These are phyloP conservation scores for Prinsepia uniflora DNA, from an alignment of 306 rosid genomes.

Conservation along the genomic window DNA sequence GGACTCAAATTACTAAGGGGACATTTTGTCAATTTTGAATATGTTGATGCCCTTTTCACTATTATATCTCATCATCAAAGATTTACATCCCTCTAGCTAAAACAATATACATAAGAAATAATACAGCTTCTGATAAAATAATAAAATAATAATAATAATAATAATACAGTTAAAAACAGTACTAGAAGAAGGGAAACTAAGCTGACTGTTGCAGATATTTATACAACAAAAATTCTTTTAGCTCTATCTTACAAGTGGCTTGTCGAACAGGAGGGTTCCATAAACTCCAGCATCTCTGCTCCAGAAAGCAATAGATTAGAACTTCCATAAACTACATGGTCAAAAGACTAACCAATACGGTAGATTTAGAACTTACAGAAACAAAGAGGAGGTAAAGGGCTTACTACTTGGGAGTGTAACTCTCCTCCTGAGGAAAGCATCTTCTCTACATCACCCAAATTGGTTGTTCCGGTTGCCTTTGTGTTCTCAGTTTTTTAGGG, in stretches of 20 bases:
- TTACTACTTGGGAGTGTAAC: slow-evolving; percentile 16
- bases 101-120: slow-evolving; percentile 20
- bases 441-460: slow-evolving; percentile 21
- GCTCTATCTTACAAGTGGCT: slow-evolving; percentile 20
- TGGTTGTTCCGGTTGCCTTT: slow-evolving; percentile 10
- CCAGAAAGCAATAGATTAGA: slow-evolving; percentile 21
- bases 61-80: slow-evolving; percentile 12
- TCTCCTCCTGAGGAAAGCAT: background rate
- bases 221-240: slow-evolving; percentile 25
- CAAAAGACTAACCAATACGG: slow-evolving; percentile 9
- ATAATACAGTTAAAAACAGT: background rate
- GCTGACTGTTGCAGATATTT: slow-evolving; percentile 16
- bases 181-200: background rate
- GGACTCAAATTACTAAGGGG: too few species aligned
- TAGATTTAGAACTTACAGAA: slow-evolving; percentile 13
- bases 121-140: too few species aligned
- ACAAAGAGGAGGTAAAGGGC: slow-evolving; percentile 4
- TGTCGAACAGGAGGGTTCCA: slow-evolving; percentile 22
- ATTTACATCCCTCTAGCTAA: slow-evolving; percentile 41
- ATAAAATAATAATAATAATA: too few species aligned
- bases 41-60: background rate
- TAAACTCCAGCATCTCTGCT: slow-evolving; percentile 30
- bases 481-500: slow-evolving; percentile 17
- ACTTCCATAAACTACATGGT: background rate
- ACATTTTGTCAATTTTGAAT: background rate